Evolutionary conservation across 805 yeast genomes (phyloP), one percentile per base, ranked within the genome.

Genomic region (Candida insectalens): DNA sequence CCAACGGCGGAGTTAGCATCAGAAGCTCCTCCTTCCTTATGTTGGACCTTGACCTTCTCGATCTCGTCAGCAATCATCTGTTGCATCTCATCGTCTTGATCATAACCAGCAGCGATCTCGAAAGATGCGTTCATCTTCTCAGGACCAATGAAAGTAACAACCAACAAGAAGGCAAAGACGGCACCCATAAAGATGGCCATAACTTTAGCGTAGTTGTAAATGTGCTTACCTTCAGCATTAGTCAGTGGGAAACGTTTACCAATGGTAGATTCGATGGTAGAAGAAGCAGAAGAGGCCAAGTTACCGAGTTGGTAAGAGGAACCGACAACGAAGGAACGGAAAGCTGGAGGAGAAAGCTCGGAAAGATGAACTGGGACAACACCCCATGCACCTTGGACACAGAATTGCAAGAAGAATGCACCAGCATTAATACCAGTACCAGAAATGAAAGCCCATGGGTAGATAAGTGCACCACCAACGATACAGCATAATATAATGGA

Each of bases 361-460:
- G 74, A 62, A 35, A 77, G 57, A 52, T 75, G 79, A 37, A 74
- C 63, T 35, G 83, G 83, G 35, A 70, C 62, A 27, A 74, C 75
- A 45, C 83, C 83, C 77, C 80, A 77, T 19, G 77, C 74, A 46
- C 83, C 83, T 56, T 74, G 81, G 34, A 77, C 81, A 39, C 67
- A 71, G 48, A 70, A 70, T 48, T 75, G 82, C 38, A 75, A 53
- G 57, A 71, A 74, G 51, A 75, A 74, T 1, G 59, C 80, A 40
- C 77, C 78, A 0, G 77, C 78, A 42, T 69, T 67, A 37, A 71
- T 65, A 13, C 66, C 76, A 25, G 59, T 56, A 22, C 53, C 53
- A 30, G 55, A 36, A 46, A 70, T 47, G 54, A 63, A 71, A 1
- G 74, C 77, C 74, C 77, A 71, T 42, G 83, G 83, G 45, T 77